Evolutionary conservation across 345 rosid species (phyloP), one percentile per base, ranked within the genome.

Genomic region (Dipteronia dyeriana): DNA sequence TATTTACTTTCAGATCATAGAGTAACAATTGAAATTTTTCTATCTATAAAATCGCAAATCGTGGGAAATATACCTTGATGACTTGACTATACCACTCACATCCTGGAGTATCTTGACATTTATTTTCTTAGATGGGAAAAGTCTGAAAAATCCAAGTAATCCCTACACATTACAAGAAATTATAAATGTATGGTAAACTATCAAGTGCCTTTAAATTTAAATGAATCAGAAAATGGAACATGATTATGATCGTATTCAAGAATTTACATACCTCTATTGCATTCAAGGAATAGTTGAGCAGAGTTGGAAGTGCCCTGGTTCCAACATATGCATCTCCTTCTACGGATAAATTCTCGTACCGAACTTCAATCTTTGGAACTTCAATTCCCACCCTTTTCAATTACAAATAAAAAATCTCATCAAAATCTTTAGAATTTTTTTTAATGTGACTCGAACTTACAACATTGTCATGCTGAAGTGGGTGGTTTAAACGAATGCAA

Each of bases 251-350:
- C 59, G 10, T 20, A 43, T 66, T 66, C 23, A 67, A 14, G 39
- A 29, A 63, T 63, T 3, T 54, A 66, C 72, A 20, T 68, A 85
- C 90, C 88, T 88, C 94, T 31, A 84, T 29, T 41, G 82, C 78
- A 70, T 84, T 88, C 23, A 84, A n/a, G 72, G 87, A 57, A 25
- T 86, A 54, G 80, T 87, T 84, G 4, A 80, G 22, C 57, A 90
- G 80, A 49, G 90, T 85, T 63, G 89, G 90, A 45, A 88, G 91
- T 34, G 91, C 88, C 68, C 88, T 85, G 19, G 84, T 87, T 62
- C 91, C 93, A 49, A 81, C 77, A 78, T 84, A 87, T n/a, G 91
- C 87, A 45, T 90, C 88, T 68, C 89, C 94, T 77, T 88, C 84
- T 2, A 84, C 80, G 0, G 85, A 84, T 17, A 88, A 67, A 83